Evolutionary conservation across 768 basidiomycete species (phyloP).

Genomic region (Lentinula sp.): DNA sequence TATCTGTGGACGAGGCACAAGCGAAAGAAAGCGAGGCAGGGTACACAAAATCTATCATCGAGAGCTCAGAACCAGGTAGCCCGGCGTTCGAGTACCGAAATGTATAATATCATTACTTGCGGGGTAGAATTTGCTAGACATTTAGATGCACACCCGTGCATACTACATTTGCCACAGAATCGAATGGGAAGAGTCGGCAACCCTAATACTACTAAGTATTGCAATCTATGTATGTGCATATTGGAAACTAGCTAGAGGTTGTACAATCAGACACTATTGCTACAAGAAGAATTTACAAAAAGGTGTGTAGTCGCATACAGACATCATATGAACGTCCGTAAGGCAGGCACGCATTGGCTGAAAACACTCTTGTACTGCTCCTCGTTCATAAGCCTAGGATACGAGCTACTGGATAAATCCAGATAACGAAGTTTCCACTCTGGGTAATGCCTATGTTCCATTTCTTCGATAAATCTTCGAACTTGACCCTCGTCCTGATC

Average conservation of each 20-base stretch:
- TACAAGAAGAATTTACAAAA: not conserved
- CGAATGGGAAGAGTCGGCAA: too few relatives aligned
- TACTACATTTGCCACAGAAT: too few relatives aligned
- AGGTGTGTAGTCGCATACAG: not conserved
- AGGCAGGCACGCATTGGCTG: not conserved
- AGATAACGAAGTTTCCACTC: constrained; percentile 2
- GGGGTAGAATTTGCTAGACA: not conserved
- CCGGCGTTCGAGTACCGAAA: constrained; percentile 90
- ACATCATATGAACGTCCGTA: not conserved
- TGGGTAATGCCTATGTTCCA: not conserved
- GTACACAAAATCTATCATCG: constrained; percentile 65
- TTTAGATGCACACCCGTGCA: not conserved
- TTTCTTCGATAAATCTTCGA: not conserved
- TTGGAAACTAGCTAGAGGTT: not conserved
- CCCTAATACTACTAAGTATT: too few relatives aligned
- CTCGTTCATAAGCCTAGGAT: not conserved
- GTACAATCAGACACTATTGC: not conserved
- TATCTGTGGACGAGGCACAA: constrained; percentile 63
- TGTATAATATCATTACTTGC: constrained; percentile 26
- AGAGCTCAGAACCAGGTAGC: constrained; percentile 80
- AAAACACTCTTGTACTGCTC: not conserved
- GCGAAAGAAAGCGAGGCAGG: constrained; percentile 46
- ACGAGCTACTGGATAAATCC: not conserved
- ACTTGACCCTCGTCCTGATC: constrained; percentile 6
- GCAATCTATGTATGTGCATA: not conserved